Evolutionary conservation across 2,329 filamentous ascomycete genomes (phyloP), one percentile per base, ranked within the genome.

Genomic region (Metarhizium anisopliae): DNA sequence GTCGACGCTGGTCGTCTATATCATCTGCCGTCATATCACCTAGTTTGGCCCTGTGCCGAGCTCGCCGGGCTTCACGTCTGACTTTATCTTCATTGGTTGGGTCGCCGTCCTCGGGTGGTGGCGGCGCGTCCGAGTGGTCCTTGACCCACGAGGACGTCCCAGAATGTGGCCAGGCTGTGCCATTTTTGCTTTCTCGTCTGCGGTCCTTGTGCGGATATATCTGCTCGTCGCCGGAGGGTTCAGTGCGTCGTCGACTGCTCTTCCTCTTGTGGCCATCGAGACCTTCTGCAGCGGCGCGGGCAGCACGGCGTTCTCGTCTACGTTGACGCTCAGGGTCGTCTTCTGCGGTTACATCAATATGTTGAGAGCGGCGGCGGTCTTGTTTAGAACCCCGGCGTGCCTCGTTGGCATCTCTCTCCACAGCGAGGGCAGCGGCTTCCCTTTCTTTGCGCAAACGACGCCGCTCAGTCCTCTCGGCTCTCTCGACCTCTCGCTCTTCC

Each of bases 121-220:
- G 81, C 2, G 80, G 80, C 3, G 81, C 82, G 61, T 84, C 83
- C 2, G 78, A 81, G 61, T 84, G 78, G 13, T 85, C 82, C 67
- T 84, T 84, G 4, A 85, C 82, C 83, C 83, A 86, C 0, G 81
- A 85, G 8, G 80, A 82, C 0, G 82, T 85, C 30, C 83, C 82
- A 6, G 79, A 84, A 64, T 84, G 80, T 18, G 83, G 82, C 83
- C 83, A 85, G 10, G 72, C 72, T 8, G 74, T 59, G 7, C 57
- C 61, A 38, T 70, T 60, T 53, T 68, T 72, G 52, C 65, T 71
- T 50, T 72, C 74, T 55, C 68, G 61, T 49, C 59, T 62, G 25
- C 70, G 66, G 49, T 69, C 64, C 62, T 70, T 69, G 63, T 71
- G 70, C 5, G 74, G 66, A 57, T 78, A 75, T 47, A 73, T 70